Conservation (phyloP, 2,329 filamentous ascomycete genomes). For the Metarhizium humberi region DNA sequence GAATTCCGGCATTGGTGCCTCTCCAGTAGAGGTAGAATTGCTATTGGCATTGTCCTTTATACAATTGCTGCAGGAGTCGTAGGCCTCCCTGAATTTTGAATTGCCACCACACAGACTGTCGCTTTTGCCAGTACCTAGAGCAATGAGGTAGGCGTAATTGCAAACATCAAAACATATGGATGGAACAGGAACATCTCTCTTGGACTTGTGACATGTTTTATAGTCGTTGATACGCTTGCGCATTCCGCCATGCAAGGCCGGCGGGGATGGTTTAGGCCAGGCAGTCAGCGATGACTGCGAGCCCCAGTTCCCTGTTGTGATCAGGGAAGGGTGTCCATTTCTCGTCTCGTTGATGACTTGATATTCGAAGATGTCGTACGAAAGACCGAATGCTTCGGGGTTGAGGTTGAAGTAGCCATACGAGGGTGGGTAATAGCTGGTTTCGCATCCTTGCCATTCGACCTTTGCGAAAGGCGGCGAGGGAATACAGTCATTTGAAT, state of each 20-base stretch:
- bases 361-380: slow-evolving; percentile 50
- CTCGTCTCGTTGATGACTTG: slow-evolving; percentile 26
- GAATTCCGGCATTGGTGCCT: slow-evolving; percentile 22
- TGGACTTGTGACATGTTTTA: slow-evolving; percentile 15
- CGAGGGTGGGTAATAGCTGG: slow-evolving; percentile 39
- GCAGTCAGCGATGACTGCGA: slow-evolving; percentile 39
- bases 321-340: slow-evolving; percentile 29
- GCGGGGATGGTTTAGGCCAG: slow-evolving; percentile 9
- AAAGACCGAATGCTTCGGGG: slow-evolving; percentile 50
- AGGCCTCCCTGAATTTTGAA: slow-evolving; percentile 31
- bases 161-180: slow-evolving; percentile 43
- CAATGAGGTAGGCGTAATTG: slow-evolving; percentile 43
- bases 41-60: slow-evolving; percentile 18
- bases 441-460: slow-evolving; percentile 35
- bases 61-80: slow-evolving; percentile 33
- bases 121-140: slow-evolving; percentile 36
- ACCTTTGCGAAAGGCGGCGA: slow-evolving; percentile 27
- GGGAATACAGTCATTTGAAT: slow-evolving; percentile 32
- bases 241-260: neutral
- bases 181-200: slow-evolving; percentile 33
- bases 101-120: slow-evolving; percentile 31
- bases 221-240: neutral
- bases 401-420: slow-evolving; percentile 56
- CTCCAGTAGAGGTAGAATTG: slow-evolving; percentile 11
- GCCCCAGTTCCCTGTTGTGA: slow-evolving; percentile 46